phyloP scores from a whole-genome alignment of 129 eudicot species.

The Lactuca saligna region DNA sequence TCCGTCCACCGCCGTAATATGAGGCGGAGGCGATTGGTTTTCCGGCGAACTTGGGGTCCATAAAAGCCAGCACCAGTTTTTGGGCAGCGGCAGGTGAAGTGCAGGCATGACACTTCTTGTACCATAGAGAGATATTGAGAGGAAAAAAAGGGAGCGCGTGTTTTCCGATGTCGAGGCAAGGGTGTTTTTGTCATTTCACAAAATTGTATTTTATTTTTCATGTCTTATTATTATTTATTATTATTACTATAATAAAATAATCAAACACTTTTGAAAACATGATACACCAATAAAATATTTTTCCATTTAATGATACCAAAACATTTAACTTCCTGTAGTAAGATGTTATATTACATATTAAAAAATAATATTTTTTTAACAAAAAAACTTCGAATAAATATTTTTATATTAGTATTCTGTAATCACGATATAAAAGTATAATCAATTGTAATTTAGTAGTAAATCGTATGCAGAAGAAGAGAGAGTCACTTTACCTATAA shows the following conservation, averaged over 20 bases:
- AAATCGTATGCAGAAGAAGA: too few species aligned
- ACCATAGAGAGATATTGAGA: neutral
- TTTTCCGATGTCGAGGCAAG: conserved; percentile 32
- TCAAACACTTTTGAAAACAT: neutral
- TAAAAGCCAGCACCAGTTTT: conserved; percentile 4
- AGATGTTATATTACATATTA: too few species aligned
- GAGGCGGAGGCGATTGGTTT: conserved; percentile 38
- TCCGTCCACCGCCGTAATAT: conserved; percentile 9
- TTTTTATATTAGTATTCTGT: too few species aligned
- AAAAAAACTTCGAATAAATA: too few species aligned
- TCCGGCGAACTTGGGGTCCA: conserved; percentile 64
- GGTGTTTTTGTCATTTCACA: conserved; percentile 16
- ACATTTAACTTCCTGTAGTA: neutral
- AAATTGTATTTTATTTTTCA: neutral
- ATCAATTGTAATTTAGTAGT: too few species aligned
- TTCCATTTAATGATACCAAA: neutral
- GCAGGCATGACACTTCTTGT: neutral
- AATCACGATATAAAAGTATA: too few species aligned
- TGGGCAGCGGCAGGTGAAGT: conserved; percentile 17
- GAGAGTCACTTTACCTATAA: too few species aligned
- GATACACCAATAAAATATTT: neutral
- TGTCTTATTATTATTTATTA: too few species aligned
- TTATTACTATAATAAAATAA: neutral
- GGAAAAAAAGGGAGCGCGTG: conserved; percentile 27
- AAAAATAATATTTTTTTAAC: too few species aligned